A percentile compares a stretch with the other conserved stretches of the same genome.
Conservation (phyloP, 805 yeast genomes). For the Candida parachauliodes region DNA sequence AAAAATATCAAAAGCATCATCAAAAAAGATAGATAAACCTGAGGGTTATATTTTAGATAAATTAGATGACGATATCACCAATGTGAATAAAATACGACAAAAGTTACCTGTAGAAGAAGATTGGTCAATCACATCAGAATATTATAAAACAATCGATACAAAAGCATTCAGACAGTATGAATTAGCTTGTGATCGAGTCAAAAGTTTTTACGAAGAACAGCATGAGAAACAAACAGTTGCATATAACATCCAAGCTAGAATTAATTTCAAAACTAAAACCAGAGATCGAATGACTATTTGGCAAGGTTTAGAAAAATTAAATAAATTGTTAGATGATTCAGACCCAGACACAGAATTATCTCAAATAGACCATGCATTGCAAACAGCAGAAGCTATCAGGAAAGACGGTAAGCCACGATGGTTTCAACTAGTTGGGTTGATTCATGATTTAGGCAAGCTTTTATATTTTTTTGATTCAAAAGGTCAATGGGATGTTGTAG, state of each 20-base stretch:
- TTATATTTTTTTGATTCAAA: conserved; percentile 66
- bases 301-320: conserved; percentile 64
- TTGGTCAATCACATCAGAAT: conserved; percentile 28
- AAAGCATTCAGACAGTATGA: conserved; percentile 61
- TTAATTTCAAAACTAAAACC: conserved; percentile 64
- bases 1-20: not conserved
- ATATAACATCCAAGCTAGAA: conserved; percentile 65
- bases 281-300: conserved; percentile 67
- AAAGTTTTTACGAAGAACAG: conserved; percentile 62
- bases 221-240: conserved; percentile 71
- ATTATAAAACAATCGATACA: conserved; percentile 30
- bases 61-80: conserved; percentile 24
- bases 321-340: conserved; percentile 62
- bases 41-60: conserved; percentile 18
- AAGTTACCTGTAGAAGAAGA: conserved; percentile 8
- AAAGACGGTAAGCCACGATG: conserved; percentile 66
- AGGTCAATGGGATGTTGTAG: conserved; percentile 81
- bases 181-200: conserved; percentile 64
- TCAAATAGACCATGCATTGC: conserved; percentile 72
- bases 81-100: conserved; percentile 21
- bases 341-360: conserved; percentile 76
- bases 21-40: not conserved
- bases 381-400: conserved; percentile 72
- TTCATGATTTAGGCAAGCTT: conserved; percentile 69
- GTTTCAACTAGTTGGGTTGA: conserved; percentile 72